Base-by-base conservation (phyloP, 2,329 filamentous ascomycete species). In the Stachybotrys elegans region DNA sequence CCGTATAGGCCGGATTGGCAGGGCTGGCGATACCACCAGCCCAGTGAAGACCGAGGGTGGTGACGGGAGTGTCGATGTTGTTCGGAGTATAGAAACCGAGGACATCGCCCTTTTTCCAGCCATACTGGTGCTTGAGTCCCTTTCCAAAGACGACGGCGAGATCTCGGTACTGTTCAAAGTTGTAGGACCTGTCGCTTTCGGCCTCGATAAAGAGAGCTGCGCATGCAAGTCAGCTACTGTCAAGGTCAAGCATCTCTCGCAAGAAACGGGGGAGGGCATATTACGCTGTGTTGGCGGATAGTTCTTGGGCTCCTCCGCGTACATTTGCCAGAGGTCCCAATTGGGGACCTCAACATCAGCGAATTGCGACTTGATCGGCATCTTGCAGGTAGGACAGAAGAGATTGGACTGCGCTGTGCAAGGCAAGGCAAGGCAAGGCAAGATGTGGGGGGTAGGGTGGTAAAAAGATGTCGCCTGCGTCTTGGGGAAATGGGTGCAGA, bases 1-100 rank as follows among this genome's bases (percentile, higher is more conserved):
- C 79, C 0, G 87, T 95, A 66, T 95, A 95, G 4, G 83, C 81
- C 17, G 91, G 90, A 59, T 96, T 96, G 3, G 88, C 90, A 0
- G 91, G 89, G n/a, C 84, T 89, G 11, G 88, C 69, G 42, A 88
- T 71, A 22, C 87, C 90, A 37, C 90, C 91, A 1, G 88, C 86
- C 86, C 88, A 96, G 51, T 86, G 80, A 9, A 81, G 76, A 22
- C 90, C 91, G 72, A 88, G 88, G 63, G 81, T 88, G 38, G 90
- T 66, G 4, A 84, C 72, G 1, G 88, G 84, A 0, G 84, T 88
- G 62, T 96, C 91, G 59, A 96, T 85, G 62, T 77, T 83, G 62
- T 97, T 96, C 22, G 90, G 87, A 4, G 88, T 84, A 71, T 85
- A 95, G 43, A 95, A 73, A 11, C 78, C 86, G 19, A 96, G 73